Percentiles rank a stretch among this genome's conserved stretches.
These are phyloP conservation scores for Tetrahymena borealis DNA, from an alignment of 73 alveolate species.

Conservation along the genomic window DNA sequence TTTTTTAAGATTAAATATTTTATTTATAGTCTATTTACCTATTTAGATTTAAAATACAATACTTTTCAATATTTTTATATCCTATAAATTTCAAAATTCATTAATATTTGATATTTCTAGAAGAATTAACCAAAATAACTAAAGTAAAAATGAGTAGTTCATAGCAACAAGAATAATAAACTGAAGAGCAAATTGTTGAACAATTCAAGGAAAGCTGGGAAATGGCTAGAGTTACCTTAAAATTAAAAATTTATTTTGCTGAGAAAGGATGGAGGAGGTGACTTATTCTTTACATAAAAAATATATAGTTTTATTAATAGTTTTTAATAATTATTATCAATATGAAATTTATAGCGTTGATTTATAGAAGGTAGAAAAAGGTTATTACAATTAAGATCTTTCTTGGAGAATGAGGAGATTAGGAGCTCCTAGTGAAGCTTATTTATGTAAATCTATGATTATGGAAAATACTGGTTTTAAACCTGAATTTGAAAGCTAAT, in stretches of 20 bases:
- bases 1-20: no score
- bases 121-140: background rate
- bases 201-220: background rate
- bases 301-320: background rate
- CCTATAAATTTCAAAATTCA: no score
- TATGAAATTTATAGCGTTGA: background rate
- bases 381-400: background rate
- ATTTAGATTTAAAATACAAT: no score
- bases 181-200: background rate
- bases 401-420: constrained; percentile 32
- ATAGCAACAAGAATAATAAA: no score
- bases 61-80: no score
- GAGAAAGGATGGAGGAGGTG: background rate
- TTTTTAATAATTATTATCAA: background rate
- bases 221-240: background rate
- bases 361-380: background rate
- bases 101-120: no score
- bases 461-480: constrained; percentile 54
- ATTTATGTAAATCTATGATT: constrained; percentile 61
- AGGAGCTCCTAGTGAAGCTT: constrained; percentile 50
- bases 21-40: no score
- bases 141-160: background rate
- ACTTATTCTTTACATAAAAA: no score
- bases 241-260: background rate
- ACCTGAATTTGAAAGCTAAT: constrained; percentile 26